Evolutionary conservation across 1,284 basidiomycete species (phyloP).

Genomic region (Puccinia polysora): DNA sequence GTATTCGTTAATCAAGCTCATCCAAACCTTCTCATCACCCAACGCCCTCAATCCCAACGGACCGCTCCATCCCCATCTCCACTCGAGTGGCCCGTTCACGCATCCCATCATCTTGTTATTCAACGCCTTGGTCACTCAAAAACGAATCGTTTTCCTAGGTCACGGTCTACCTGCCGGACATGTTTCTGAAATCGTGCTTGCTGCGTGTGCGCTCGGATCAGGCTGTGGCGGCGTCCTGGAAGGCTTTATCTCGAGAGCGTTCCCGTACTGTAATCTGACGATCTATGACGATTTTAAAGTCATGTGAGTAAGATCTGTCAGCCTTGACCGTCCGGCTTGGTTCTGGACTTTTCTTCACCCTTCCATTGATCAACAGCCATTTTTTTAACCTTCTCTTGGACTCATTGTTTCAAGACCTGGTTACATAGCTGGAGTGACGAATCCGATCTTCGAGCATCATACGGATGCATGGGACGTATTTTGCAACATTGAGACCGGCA

Average conservation of each 20-base stretch:
- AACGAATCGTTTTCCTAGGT: conserved; percentile 88
- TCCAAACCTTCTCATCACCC: conserved; percentile 76
- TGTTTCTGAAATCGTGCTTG: conserved; percentile 82
- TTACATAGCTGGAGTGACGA: conserved; percentile 92
- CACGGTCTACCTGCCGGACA: conserved; percentile 69
- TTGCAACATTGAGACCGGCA: conserved; percentile 79
- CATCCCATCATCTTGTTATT: conserved; percentile 90
- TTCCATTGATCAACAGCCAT: not conserved
- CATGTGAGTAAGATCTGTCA: conserved; percentile 60
- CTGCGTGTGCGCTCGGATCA: conserved; percentile 83
- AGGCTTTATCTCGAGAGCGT: conserved; percentile 80
- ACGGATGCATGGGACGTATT: conserved; percentile 72
- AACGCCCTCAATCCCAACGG: conserved; percentile 56
- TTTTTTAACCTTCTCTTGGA: not conserved
- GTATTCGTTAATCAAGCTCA: conserved; percentile 87
- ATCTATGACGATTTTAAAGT: conserved; percentile 83
- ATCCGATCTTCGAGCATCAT: conserved; percentile 75
- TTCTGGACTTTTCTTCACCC: not conserved
- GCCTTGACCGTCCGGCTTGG: not conserved
- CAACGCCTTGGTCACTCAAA: conserved; percentile 87
- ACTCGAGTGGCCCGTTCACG: conserved; percentile 81
- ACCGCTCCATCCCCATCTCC: conserved; percentile 82
- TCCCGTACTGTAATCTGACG: conserved; percentile 86
- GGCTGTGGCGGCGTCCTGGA: conserved; percentile 78
- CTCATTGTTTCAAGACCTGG: conserved; percentile 61